Evolutionary conservation across 192 early-diverging fungal genomes (phyloP), one percentile per base, ranked within the genome.

Genomic region (Gaertneriomyces sp.): DNA sequence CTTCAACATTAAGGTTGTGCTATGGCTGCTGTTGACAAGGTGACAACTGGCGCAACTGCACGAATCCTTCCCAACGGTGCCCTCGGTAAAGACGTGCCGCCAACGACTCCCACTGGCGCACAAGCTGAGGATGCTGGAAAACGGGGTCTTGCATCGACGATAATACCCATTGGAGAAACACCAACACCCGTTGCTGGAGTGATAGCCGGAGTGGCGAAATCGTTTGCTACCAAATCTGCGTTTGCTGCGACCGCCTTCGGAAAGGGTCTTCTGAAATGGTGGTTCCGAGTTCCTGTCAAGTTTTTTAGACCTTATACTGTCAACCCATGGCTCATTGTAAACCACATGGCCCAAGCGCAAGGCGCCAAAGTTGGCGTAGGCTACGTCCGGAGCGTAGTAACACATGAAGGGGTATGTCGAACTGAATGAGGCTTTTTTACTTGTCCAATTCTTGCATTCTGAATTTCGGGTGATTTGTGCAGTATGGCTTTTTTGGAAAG

Each of bases 291-390:
- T n/a, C 82, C 82, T 10, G 70, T 81, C 16, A 84, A 84, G 51
- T 58, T 84, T 7, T 84, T 84, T 53, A 59, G 78, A 4, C 78
- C 79, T 6, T 69, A 70, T 57, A 68, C 74, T 7, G 71, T 84
- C 55, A 84, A 79, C 64, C 79, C 82, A n/a, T 81, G 71, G 70
- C 11, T 74, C 47, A 68, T 81, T 19, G 50, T 84, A 5, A 52
- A 61, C 16, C 20, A 50, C 42, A 79, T 81, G 75, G 79, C 82
- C 12, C 58, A 17, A 19, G 40, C 45, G 44, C 58, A 76, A 11
- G 79, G 78, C 6, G 53, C 63, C 54, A 61, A 55, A 41, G 42
- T 66, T 1, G 40, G 33, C 4, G 45, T 71, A 8, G 25, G 14
- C 44, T 84, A 70, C 46, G 41, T 84, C 10, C 54, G 75, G 0